Conservation (phyloP, 345 rosid species). For the Hibiscus tridactylites region DNA sequence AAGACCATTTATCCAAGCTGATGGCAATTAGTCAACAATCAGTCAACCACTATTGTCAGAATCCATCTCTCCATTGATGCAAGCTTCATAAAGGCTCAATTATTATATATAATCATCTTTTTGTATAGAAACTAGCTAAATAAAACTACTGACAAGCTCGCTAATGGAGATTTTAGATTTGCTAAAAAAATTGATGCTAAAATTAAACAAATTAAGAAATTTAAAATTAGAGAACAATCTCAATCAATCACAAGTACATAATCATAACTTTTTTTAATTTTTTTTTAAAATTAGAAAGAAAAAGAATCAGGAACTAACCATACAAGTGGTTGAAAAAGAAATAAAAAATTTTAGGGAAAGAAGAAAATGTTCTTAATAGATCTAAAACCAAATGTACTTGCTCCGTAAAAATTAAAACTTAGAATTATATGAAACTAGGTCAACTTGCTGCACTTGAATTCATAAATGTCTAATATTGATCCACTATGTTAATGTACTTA, state of each 20-base stretch:
- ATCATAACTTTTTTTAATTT: not conserved
- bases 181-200: not conserved
- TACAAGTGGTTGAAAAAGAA: conserved; percentile 89
- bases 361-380: too few relatives aligned
- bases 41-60: not conserved
- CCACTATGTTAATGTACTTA: too few relatives aligned
- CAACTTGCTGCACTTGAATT: too few relatives aligned
- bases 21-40: not conserved
- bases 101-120: too few relatives aligned
- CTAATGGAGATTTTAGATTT: too few relatives aligned
- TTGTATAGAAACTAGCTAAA: not conserved
- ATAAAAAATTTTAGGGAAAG: fast-evolving
- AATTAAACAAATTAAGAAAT: too few relatives aligned
- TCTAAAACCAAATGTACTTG: too few relatives aligned
- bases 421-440: too few relatives aligned
- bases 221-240: not conserved
- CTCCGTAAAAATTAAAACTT: too few relatives aligned
- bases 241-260: not conserved
- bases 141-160: not conserved
- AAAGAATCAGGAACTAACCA: conserved; percentile 40
- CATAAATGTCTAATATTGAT: too few relatives aligned
- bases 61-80: not conserved
- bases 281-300: conserved; percentile 3
- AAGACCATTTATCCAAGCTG: not conserved
- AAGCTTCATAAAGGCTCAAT: not conserved